Base-by-base conservation (phyloP, 176 grass and related monocot genomes). In the Urochloa ruziziensis region DNA sequence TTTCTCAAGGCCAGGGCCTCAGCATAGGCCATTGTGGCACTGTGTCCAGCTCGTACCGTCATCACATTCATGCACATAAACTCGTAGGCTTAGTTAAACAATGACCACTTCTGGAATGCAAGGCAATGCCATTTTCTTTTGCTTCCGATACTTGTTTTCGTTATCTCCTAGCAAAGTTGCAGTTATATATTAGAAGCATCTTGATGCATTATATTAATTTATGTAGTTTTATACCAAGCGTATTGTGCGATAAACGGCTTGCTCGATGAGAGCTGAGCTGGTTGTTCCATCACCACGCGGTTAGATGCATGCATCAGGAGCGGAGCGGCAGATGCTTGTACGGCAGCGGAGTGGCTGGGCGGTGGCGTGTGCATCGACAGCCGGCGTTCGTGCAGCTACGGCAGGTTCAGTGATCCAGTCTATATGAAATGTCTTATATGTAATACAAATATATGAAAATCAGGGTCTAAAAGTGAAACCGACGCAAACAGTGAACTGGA, bases 241-340 rank as follows among this genome's bases (percentile, higher is more conserved):
- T 36, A 35, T 12, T 83, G 7, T 47, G 29, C 14, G 7, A 21
- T 25, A 12, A 62, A 33, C 43, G 39, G 67, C 30, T 48, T 7
- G 24, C 40, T 3, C 34, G 42, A 27, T 49, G 68, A 83, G 30
- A 83, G 30, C n/a, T 37, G 68, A 62, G 69, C 69, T 62, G 21
- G 40, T 48, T 7, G 49, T 48, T 36, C 19, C 40, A 11, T 70
- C 30, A 62, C 52, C 4, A 51, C 23, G 57, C 23, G 30, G 58
- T 10, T 16, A 40, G 58, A 65, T 84, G 46, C 82, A 75, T 75
- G 82, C 46, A 74, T 39, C 70, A 6, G 43, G 53, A 56, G 54
- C 69, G 43, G 53, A 56, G 54, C 69, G 33, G 56, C 53, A 73
- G 81, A 35, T 63, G 42, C 42, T 21, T 63, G 28, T 17, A 33